Percentiles rank a stretch among this genome's conserved stretches.
Evolutionary conservation across 345 rosid genomes (phyloP).

Genomic region (Populus nigra): DNA sequence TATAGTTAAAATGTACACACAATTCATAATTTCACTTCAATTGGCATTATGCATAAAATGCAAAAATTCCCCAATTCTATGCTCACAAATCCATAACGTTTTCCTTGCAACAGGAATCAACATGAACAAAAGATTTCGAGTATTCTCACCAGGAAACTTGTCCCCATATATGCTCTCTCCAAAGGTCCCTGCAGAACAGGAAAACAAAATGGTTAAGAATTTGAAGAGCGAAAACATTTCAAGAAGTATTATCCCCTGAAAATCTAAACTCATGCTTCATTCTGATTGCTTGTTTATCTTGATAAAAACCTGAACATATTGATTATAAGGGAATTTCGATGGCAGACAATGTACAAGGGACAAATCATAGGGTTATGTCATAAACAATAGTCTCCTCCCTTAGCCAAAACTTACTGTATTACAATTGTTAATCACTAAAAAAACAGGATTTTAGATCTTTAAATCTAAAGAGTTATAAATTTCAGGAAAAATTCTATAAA

Average conservation of each 20-base stretch:
- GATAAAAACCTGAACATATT: neutral
- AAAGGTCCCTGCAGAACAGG: slow-evolving; percentile 56
- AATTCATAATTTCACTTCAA: neutral
- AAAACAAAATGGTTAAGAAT: slow-evolving; percentile 3
- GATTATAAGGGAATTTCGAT: neutral
- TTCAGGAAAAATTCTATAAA: neutral
- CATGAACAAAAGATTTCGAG: neutral
- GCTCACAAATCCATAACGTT: neutral
- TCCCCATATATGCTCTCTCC: slow-evolving; percentile 92
- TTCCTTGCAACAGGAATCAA: neutral
- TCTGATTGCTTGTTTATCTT: neutral
- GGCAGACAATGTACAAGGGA: neutral
- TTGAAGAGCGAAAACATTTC: neutral
- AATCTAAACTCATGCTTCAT: neutral
- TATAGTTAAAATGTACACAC: neutral
- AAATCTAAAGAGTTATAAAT: neutral
- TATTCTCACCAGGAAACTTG: slow-evolving; percentile 77
- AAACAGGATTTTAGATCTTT: neutral
- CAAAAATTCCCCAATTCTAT: neutral
- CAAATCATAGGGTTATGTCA: neutral
- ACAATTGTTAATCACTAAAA: neutral
- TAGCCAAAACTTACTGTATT: neutral
- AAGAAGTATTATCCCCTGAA: neutral
- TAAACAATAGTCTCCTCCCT: neutral
- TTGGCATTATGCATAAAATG: neutral